These are phyloP conservation scores for Periconia sp. DNA, from an alignment of 2,329 filamentous ascomycete genomes.

Conservation along the genomic window DNA sequence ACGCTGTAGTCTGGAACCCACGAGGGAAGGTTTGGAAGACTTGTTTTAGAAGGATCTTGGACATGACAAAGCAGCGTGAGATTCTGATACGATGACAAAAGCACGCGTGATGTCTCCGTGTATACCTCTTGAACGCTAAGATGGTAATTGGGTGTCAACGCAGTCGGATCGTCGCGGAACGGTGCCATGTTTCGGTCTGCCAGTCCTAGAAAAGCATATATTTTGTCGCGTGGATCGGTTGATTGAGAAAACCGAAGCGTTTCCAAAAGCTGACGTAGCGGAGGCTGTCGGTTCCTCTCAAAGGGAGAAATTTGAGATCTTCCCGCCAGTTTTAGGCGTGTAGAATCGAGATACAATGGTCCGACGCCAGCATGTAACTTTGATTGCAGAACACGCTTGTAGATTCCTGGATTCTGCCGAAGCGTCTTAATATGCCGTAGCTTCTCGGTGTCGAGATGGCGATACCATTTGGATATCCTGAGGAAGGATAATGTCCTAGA, in stretches of 20 bases:
- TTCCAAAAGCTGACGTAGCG: conserved; percentile 22
- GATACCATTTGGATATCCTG: conserved; percentile 26
- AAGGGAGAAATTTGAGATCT: neutral
- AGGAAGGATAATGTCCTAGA: conserved; percentile 26
- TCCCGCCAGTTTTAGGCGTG: conserved; percentile 13
- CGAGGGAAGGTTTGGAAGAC: conserved; percentile 19
- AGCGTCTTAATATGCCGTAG: conserved; percentile 18
- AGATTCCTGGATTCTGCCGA: conserved; percentile 19
- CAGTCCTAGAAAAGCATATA: conserved; percentile 31
- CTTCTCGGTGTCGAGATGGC: conserved; percentile 29
- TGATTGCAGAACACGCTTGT: conserved; percentile 20
- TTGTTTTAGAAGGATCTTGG: conserved; percentile 20
- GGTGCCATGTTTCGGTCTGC: conserved; percentile 18
- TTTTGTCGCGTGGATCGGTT: conserved; percentile 32
- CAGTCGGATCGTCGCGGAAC: conserved; percentile 18
- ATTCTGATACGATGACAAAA: conserved; percentile 18
- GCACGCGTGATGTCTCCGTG: conserved; percentile 13
- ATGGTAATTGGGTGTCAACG: conserved; percentile 23
- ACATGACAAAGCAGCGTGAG: conserved; percentile 27
- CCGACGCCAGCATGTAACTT: conserved; percentile 20
- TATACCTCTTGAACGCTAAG: conserved; percentile 23
- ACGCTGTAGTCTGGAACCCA: conserved; percentile 32
- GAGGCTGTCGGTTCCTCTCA: conserved; percentile 4
- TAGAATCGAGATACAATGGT: conserved; percentile 26
- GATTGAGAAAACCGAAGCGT: conserved; percentile 27